phyloP scores from a whole-genome alignment of 2,329 filamentous ascomycete species.

The Colletotrichum paranaense region DNA sequence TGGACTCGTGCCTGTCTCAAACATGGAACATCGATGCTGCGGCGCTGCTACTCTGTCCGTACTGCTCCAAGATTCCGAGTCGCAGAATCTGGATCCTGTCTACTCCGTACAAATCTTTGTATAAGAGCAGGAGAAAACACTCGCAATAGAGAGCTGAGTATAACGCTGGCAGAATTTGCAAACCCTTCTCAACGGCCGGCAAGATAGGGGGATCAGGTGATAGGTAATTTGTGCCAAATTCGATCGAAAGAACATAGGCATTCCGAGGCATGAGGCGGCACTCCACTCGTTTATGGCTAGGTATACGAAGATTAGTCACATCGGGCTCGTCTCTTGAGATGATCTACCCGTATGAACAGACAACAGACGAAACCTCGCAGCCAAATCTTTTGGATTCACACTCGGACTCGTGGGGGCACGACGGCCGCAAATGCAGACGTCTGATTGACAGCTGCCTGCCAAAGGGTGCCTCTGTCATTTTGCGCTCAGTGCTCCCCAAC shows the following conservation, averaged over 20 bases:
- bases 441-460: conserved; percentile 20
- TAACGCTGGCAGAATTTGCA: background rate
- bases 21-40: conserved; percentile 8
- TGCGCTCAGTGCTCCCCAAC: conserved; percentile 2
- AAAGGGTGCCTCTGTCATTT: background rate
- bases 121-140: background rate
- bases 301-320: conserved; percentile 2
- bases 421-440: background rate
- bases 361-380: background rate
- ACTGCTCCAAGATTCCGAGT: background rate
- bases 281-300: background rate
- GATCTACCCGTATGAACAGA: no score
- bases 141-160: no score
- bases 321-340: background rate
- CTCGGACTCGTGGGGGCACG: background rate
- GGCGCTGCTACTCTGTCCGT: background rate
- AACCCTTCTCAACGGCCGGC: background rate
- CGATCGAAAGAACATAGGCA: background rate
- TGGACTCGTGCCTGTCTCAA: conserved; percentile 21
- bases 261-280: background rate
- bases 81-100: background rate
- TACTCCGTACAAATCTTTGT: background rate
- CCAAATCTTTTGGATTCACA: background rate
- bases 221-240: background rate
- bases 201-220: background rate